These are phyloP conservation scores for Ceratocystis lukuohia DNA, from an alignment of 2,329 filamentous ascomycete species.

Conservation along the genomic window DNA sequence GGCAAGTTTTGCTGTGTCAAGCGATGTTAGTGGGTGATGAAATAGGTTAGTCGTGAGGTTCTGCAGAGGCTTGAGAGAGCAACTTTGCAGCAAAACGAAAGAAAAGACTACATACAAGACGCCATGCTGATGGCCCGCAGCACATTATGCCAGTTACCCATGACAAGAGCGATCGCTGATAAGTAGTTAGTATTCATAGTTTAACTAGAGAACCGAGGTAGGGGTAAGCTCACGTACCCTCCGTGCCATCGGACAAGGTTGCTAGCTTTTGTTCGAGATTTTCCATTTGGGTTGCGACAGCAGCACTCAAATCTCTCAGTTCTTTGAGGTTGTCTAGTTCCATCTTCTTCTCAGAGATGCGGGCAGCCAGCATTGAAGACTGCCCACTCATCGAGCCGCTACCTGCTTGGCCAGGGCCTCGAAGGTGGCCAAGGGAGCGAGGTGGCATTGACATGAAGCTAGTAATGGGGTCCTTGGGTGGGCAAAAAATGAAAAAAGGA, in stretches of 20 bases:
- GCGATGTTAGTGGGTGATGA: neutral
- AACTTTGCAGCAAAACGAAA: neutral
- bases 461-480: neutral
- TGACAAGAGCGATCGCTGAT: slow-evolving; percentile 65
- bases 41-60: neutral
- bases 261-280: slow-evolving; percentile 62
- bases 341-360: slow-evolving; percentile 74
- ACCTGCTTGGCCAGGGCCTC: slow-evolving; percentile 41
- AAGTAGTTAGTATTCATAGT: neutral
- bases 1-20: slow-evolving; percentile 16
- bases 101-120: slow-evolving; percentile 44
- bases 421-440: slow-evolving; percentile 40
- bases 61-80: neutral
- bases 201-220: neutral
- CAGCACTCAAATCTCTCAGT: slow-evolving; percentile 63
- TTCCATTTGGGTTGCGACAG: slow-evolving; percentile 70
- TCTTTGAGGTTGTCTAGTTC: slow-evolving; percentile 70
- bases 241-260: slow-evolving; percentile 68
- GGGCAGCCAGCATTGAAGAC: slow-evolving; percentile 56
- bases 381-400: slow-evolving; percentile 40
- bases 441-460: slow-evolving; percentile 8
- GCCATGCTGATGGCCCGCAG: slow-evolving; percentile 77
- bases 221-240: slow-evolving; percentile 39
- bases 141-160: slow-evolving; percentile 81
- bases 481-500: neutral